Base-by-base conservation (phyloP, 306 rosid species). In the Inga laurina region DNA sequence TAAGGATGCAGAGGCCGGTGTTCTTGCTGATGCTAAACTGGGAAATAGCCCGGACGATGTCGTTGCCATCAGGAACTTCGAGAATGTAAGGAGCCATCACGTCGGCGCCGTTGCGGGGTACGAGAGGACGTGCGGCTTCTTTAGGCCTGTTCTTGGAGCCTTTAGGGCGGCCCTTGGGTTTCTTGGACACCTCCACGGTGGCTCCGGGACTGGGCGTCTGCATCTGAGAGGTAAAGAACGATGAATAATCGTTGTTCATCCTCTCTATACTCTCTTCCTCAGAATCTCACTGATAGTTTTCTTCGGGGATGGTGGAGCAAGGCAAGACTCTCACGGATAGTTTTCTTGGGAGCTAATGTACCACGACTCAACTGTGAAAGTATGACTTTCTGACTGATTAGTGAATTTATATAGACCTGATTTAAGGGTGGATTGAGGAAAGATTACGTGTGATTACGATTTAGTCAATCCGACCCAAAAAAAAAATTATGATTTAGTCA, bases 91-190 rank as follows among this genome's bases (percentile, higher is more conserved):
- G 92, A 22, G 90, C 89, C 97, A 91, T 91, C 14, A 19, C 1
- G 8, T 93, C 93, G 16, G 86, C 91, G 5, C 87, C 94, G 11
- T 86, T 90, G 4, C 87, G 90, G 10, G 86, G 81, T 2, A 87
- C 86, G 32, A 89, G 46, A 11, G 91, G 86, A 0, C 90, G 62
- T 19, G 62, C 83, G 0, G 92, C 79, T 57, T 45, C 13, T 11
- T 91, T 95, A 77, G 97, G 97, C 81, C 71, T 92, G 91, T 95
- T 95, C 30, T 92, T 95, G 67, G 98, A 93, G 5, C 98, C 98
- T 0, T 94, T 97, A 0, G 99, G 99, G 7, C 99, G 99, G 65
- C 99, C 99, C 1, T 92, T 76, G 39, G 97, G 91, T 18, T 93
- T 84, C 16, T 94, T 73, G 3, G 79, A 78, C 1, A 89, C 89